A percentile compares a stretch with the other conserved stretches of the same genome.
These are phyloP conservation scores for Plasmodium reichenowi DNA, from an alignment of 169 alveolate species.

Conservation along the genomic window DNA sequence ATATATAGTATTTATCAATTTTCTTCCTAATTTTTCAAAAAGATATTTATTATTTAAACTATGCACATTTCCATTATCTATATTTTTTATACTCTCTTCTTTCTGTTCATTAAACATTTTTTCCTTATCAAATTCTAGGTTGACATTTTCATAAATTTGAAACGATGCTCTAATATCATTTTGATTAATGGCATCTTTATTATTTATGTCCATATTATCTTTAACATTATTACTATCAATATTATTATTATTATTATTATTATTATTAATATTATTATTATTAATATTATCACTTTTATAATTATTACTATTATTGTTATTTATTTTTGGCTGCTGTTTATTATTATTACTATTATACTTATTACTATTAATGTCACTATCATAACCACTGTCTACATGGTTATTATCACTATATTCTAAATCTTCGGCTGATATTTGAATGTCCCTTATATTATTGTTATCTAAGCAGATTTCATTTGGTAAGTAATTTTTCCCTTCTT, in stretches of 20 bases:
- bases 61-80: background rate
- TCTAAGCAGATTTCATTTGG: background rate
- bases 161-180: conserved; percentile 2
- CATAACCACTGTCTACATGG: background rate
- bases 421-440: background rate
- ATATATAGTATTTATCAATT: conserved; percentile 15
- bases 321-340: background rate
- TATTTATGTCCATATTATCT: no score
- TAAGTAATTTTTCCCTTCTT: conserved; percentile 4
- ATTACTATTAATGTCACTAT: background rate
- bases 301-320: background rate
- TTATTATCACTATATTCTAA: background rate
- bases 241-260: background rate
- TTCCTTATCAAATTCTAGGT: conserved; percentile 15
- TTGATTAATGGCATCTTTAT: background rate
- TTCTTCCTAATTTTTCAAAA: conserved; percentile 21
- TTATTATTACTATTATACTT: background rate
- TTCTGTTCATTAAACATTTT: conserved; percentile 3
- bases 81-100: conserved; percentile 12
- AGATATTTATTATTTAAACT: conserved; percentile 4
- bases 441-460: background rate
- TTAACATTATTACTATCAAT: background rate
- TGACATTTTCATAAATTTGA: no score
- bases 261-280: background rate
- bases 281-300: conserved; percentile 10